phyloP scores from a whole-genome alignment of 2,329 filamentous ascomycete genomes.

The Claviceps maximensis region DNA sequence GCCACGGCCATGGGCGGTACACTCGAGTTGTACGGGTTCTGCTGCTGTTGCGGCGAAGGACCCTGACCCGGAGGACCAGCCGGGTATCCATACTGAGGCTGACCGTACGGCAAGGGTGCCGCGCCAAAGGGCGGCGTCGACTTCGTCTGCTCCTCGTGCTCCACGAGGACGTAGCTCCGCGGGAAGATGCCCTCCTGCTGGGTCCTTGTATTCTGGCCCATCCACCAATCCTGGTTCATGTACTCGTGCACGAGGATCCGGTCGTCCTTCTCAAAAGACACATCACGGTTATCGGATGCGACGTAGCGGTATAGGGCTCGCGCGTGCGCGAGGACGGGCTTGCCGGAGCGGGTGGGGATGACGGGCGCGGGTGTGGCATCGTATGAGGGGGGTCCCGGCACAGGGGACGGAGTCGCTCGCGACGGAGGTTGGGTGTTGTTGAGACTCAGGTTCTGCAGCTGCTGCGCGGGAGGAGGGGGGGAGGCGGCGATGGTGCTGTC shows the following conservation, averaged over 20 bases:
- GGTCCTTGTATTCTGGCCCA: slow-evolving; percentile 73
- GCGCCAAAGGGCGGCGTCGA: slow-evolving; percentile 19
- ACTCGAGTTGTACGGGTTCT: slow-evolving; percentile 53
- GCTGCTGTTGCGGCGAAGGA: slow-evolving; percentile 34
- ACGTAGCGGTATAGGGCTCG: slow-evolving; percentile 75
- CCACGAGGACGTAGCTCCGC: slow-evolving; percentile 70
- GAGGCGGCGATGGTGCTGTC: slow-evolving; percentile 14
- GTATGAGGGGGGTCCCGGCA: slow-evolving; percentile 38
- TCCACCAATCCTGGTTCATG: slow-evolving; percentile 97
- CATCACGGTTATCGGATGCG: slow-evolving; percentile 66
- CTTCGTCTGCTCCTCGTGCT: slow-evolving; percentile 42
- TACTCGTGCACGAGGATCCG: slow-evolving; percentile 70
- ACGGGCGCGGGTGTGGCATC: slow-evolving; percentile 30
- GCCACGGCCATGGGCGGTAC: slow-evolving; percentile 65
- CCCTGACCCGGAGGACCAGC: slow-evolving; percentile 15
- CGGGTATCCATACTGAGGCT: slow-evolving; percentile 18
- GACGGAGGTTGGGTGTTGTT: slow-evolving; percentile 8
- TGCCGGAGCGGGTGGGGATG: slow-evolving; percentile 29
- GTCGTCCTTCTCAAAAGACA: slow-evolving; percentile 71
- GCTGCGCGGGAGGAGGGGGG: slow-evolving; percentile 17
- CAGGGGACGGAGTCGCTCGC: slow-evolving; percentile 8
- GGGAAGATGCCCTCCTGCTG: slow-evolving; percentile 88
- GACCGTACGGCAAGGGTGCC: slow-evolving; percentile 22
- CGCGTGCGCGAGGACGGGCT: slow-evolving; percentile 56
- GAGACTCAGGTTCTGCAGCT: slow-evolving; percentile 29